Base-by-base conservation (phyloP, 305 asterid species). In the Stenogyne calaminthoides region DNA sequence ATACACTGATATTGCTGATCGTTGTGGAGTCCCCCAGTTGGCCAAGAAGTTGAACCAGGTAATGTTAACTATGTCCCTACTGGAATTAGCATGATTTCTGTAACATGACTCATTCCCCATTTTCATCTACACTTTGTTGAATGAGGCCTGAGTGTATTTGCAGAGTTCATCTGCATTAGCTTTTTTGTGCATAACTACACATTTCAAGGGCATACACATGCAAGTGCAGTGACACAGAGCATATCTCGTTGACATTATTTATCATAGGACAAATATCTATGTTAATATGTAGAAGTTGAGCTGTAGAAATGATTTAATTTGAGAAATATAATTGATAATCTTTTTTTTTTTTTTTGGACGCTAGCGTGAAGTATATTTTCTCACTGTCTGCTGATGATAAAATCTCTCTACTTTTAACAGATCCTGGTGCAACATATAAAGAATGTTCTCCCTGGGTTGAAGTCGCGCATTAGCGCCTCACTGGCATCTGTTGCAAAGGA, bases 31-130 rank as follows among this genome's bases (percentile, higher is more conserved):
- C 67, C 94, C 95, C 64, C 95, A 93, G 87, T 78, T 93, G 90
- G 97, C 95, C 64, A 91, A 86, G 88, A 93, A 89, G 86, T 85
- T 93, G 91, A 93, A 93, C 84, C 95, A 91, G 98, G 98, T 88
- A 76, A 36, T 25, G 11, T 29, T 58, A 51, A 58, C 64, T 61
- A 67, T 52, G 68, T 20, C 67, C 57, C 46, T 3, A 67, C 22
- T 56, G 62, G 61, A 56, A 72, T 58, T 39, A 65, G 54, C 62
- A 40, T 3, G 29, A 67, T 64, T 9, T 6, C 27, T 51, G 27
- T 55, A 27, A 27, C 71, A 36, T 66, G 37, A 54, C 12, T 1
- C 44, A 40, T 46, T 49, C 22, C 58, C 69, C 56, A 42, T 69
- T 42, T 70, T 72, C 72, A 57, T 59, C 40, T 62, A 14, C 46